Percentiles rank a stretch among this genome's conserved stretches.
These are phyloP conservation scores for Mycena haematopus DNA, from an alignment of 768 basidiomycete species.

Conservation along the genomic window DNA sequence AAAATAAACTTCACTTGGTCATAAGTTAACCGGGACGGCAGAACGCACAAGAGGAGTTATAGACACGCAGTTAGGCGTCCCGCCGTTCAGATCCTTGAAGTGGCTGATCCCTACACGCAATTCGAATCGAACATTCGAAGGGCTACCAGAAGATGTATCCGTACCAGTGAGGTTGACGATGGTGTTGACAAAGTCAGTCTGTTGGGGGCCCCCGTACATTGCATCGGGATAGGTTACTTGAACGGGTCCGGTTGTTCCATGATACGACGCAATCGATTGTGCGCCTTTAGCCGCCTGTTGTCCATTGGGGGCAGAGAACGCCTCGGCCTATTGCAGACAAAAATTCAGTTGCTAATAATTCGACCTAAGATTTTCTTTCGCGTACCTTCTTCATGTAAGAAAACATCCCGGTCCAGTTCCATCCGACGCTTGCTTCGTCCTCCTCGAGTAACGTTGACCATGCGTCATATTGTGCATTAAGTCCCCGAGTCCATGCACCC, in stretches of 20 bases:
- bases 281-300: slow-evolving; percentile 54
- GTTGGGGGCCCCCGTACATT: slow-evolving; percentile 66
- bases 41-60: slow-evolving; percentile 55
- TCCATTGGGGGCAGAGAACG: slow-evolving; percentile 53
- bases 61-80: slow-evolving; percentile 60
- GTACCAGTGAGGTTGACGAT: slow-evolving; percentile 50
- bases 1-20: not conserved
- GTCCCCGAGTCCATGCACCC: slow-evolving; percentile 41
- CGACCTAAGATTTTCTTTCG: not conserved
- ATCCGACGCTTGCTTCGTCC: slow-evolving; percentile 48
- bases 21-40: not conserved
- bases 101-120: slow-evolving; percentile 45
- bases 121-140: not conserved
- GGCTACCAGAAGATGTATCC: not conserved
- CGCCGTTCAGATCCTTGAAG: slow-evolving; percentile 59
- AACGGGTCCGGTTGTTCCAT: slow-evolving; percentile 59
- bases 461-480: slow-evolving; percentile 41
- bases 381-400: slow-evolving; percentile 55
- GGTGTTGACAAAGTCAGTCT: slow-evolving; percentile 53
- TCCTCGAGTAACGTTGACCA: slow-evolving; percentile 38
- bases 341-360: not conserved
- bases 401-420: slow-evolving; percentile 54
- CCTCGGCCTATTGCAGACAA: slow-evolving; percentile 44
- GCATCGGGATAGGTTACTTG: slow-evolving; percentile 57
- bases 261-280: slow-evolving; percentile 52